Evolutionary conservation across 805 yeast species (phyloP).

Genomic region (Blastobotrys chiropterorum): DNA sequence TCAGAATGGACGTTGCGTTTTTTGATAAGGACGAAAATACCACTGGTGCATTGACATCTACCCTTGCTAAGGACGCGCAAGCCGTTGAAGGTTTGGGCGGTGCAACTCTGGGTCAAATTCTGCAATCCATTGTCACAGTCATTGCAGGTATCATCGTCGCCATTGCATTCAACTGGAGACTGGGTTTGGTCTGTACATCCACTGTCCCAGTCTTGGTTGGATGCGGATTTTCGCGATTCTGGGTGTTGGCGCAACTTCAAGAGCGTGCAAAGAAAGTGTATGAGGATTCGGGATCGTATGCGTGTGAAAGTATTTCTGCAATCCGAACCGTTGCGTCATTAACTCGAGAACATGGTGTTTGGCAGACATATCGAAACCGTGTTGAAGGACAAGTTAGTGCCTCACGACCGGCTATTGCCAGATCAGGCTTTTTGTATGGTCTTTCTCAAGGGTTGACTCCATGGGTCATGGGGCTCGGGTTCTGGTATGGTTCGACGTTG

Average conservation of each 20-base stretch:
- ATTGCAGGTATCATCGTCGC: slow-evolving; percentile 35
- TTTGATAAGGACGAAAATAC: slow-evolving; percentile 33
- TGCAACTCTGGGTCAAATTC: slow-evolving; percentile 35
- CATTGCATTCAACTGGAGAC: slow-evolving; percentile 35
- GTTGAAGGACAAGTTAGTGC: slow-evolving; percentile 25
- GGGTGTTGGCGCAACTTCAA: slow-evolving; percentile 28
- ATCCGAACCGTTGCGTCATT: slow-evolving; percentile 37
- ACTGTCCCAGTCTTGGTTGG: slow-evolving; percentile 34
- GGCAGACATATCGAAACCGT: slow-evolving; percentile 23
- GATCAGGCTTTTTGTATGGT: slow-evolving; percentile 33
- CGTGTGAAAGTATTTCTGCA: slow-evolving; percentile 34
- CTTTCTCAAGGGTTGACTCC: slow-evolving; percentile 35
- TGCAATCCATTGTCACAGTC: slow-evolving; percentile 33
- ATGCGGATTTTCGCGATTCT: slow-evolving; percentile 34
- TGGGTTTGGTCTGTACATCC: slow-evolving; percentile 36
- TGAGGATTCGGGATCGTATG: slow-evolving; percentile 35
- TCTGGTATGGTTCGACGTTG: slow-evolving; percentile 38
- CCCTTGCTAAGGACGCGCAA: slow-evolving; percentile 36
- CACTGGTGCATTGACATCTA: slow-evolving; percentile 33
- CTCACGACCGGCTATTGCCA: slow-evolving; percentile 24
- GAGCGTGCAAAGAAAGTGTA: slow-evolving; percentile 34
- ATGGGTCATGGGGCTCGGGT: slow-evolving; percentile 35
- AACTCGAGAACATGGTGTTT: slow-evolving; percentile 36
- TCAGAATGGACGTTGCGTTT: slow-evolving; percentile 33
- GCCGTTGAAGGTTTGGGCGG: slow-evolving; percentile 37